Base-by-base conservation (phyloP, 257 asterid species). In the Striga asiatica region DNA sequence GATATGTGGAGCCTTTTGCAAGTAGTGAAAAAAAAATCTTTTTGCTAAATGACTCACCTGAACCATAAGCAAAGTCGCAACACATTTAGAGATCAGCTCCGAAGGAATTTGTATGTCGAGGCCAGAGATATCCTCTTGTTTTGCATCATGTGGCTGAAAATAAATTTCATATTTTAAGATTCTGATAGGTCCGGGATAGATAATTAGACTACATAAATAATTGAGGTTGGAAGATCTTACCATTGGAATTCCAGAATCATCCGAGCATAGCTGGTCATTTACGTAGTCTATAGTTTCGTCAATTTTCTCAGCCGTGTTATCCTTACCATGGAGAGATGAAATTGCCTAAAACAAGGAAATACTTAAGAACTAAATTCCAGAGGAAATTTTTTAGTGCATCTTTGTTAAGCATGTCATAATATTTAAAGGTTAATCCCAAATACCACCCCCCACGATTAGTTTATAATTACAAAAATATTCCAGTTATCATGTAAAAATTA, bases 41-140 rank as follows among this genome's bases (percentile, higher is more conserved):
- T 32, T 8, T 8, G 38, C 6, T n/a, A 0, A 32, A 32, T 32
- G 8, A 32, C 11, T 32, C 35, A 75, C 81, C 75, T 82, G 91
- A 76, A 88, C 82, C 95, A 80, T 81, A 20, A 80, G 84, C 75
- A 84, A 59, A 64, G 95, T 76, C 6, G 95, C 88, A 2, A 88
- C 84, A 55, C 93, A 88, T 67, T 75, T 73, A 23, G 86, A 66
- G 49, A 88, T 84, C 68, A 84, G 73, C 60, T 84, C 86, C 0
- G 77, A 59, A 20, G 93, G 95, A 37, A 84, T 74, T 43, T 79
- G 84, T 25, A 79, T 31, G 60, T 76, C 91, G 41, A 70, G 20
- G 21, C 66, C 73, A 0, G 72, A 66, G 23, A 62, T 60, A 68
- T 24, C 66, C 43, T 53, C 60, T 18, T 71, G 29, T 32, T 74